Conservation (phyloP, 179 eudicot species). For the Spergularia azorica region DNA sequence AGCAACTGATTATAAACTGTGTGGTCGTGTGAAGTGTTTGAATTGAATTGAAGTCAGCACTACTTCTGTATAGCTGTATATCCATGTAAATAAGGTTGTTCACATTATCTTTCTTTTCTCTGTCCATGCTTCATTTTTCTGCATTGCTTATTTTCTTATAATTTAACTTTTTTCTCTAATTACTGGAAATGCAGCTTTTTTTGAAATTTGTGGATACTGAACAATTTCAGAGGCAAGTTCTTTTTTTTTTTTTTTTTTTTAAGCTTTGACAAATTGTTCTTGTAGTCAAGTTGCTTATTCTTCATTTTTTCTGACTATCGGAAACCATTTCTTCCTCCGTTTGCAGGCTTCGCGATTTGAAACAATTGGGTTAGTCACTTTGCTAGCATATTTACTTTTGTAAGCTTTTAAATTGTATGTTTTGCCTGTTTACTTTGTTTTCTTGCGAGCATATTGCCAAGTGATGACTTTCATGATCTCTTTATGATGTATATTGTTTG, state of each 20-base stretch:
- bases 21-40: background rate
- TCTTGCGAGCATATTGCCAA: background rate
- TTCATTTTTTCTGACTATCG: background rate
- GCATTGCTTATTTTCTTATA: background rate
- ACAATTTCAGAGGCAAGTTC: slow-evolving; percentile 73
- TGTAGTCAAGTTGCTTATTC: background rate
- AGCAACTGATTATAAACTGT: too few relatives aligned
- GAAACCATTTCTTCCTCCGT: background rate
- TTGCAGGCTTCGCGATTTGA: slow-evolving; percentile 83
- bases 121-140: background rate
- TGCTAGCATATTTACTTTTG: background rate
- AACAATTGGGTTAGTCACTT: slow-evolving; percentile 69
- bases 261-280: too few relatives aligned
- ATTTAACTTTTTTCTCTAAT: background rate
- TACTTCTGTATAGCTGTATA: background rate
- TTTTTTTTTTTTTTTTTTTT: background rate
- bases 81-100: background rate
- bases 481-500: background rate
- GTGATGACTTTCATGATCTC: background rate
- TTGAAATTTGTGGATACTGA: slow-evolving; percentile 76
- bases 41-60: slow-evolving; percentile 1
- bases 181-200: slow-evolving; percentile 49
- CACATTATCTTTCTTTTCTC: background rate
- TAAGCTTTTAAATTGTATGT: background rate
- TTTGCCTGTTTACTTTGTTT: background rate